Conservation (phyloP, 2,329 filamentous ascomycete genomes). For the Epichloe gansuensis region DNA sequence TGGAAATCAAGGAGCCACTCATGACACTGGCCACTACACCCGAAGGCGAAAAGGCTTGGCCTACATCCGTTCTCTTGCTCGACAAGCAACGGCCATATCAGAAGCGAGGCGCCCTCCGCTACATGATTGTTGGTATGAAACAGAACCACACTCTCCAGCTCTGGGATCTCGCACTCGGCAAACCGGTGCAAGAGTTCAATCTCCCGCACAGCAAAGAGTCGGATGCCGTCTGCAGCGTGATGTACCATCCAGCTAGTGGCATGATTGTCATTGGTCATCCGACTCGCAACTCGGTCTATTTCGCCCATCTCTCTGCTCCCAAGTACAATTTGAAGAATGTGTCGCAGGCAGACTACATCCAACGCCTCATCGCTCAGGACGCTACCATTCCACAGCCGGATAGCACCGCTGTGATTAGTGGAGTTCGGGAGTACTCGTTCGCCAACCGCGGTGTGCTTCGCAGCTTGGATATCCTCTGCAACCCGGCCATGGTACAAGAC, state of each 20-base stretch:
- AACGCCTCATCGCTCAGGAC: slow-evolving; percentile 63
- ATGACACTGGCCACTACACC: slow-evolving; percentile 79
- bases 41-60: slow-evolving; percentile 87
- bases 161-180: slow-evolving; percentile 91
- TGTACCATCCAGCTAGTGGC: slow-evolving; percentile 82
- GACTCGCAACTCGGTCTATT: slow-evolving; percentile 94
- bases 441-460: slow-evolving; percentile 74
- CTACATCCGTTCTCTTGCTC: slow-evolving; percentile 88
- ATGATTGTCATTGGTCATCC: slow-evolving; percentile 94
- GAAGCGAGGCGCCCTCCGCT: slow-evolving; percentile 80
- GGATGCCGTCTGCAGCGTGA: slow-evolving; percentile 94
- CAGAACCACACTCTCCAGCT: slow-evolving; percentile 98
- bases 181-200: slow-evolving; percentile 94
- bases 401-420: slow-evolving; percentile 93
- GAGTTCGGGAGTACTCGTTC: slow-evolving; percentile 90
- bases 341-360: slow-evolving; percentile 79
- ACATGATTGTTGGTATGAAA: slow-evolving; percentile 96
- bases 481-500: slow-evolving; percentile 50
- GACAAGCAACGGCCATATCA: slow-evolving; percentile 91
- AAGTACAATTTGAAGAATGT: slow-evolving; percentile 76
- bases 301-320: slow-evolving; percentile 87
- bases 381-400: slow-evolving; percentile 69
- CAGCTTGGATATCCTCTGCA: slow-evolving; percentile 78
- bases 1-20: slow-evolving; percentile 76
- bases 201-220: slow-evolving; percentile 93